Conservation (phyloP, 129 eudicot species). For the Flaveria brownii region DNA sequence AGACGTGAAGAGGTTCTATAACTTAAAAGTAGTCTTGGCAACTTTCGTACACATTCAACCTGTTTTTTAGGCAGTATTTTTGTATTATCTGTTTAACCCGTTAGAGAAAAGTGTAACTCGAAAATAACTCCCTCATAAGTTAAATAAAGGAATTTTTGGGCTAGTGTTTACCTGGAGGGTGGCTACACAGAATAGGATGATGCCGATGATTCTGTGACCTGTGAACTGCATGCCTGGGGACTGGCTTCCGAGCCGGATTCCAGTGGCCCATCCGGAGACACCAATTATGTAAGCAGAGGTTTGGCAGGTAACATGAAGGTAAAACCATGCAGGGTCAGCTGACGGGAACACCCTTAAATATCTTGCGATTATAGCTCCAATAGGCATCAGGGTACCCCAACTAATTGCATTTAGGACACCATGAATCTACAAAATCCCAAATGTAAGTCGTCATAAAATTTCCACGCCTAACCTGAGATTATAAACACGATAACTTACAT, state of each 20-base stretch:
- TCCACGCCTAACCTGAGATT: not conserved
- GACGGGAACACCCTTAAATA: conserved; percentile 59
- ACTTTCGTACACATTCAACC: no score
- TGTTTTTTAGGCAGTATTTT: not conserved
- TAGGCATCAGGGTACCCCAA: conserved; percentile 82
- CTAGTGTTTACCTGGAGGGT: conserved; percentile 61
- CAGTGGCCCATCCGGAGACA: conserved; percentile 89
- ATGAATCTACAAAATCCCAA: conserved; percentile 52
- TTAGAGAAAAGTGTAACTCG: not conserved
- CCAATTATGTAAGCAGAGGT: conserved; percentile 72
- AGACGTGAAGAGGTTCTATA: not conserved
- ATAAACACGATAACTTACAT: conserved; percentile 44
- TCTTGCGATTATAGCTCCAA: conserved; percentile 80
- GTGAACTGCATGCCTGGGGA: conserved; percentile 64
- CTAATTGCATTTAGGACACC: conserved; percentile 77
- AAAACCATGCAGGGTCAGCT: conserved; percentile 94
- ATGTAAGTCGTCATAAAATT: not conserved
- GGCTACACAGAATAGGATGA: conserved; percentile 63
- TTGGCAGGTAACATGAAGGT: conserved; percentile 79
- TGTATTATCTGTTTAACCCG: not conserved
- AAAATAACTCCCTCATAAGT: no score
- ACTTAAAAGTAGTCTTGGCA: not conserved
- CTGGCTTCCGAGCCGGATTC: conserved; percentile 67
- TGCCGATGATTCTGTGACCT: conserved; percentile 73
- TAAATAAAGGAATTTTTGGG: no score